Percentiles rank a stretch among this genome's conserved stretches.
Conservation (phyloP, 441 rosid genomes). For the Erodium texanum region DNA sequence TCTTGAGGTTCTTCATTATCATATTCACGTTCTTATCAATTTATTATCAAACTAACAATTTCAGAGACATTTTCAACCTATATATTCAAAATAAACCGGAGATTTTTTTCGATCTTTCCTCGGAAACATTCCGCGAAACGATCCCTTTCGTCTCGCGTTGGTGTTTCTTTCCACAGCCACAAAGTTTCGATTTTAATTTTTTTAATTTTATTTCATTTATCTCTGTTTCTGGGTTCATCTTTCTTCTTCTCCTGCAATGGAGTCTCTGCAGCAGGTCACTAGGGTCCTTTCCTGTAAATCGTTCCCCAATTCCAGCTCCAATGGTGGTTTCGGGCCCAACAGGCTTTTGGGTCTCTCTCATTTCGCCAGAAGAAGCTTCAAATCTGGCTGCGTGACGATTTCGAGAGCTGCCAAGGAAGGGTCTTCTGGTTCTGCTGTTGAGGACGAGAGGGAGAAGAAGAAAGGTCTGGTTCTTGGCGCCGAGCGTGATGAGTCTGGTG, state of each 20-base stretch:
- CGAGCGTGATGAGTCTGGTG: constrained; percentile 54
- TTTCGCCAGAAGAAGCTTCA: constrained; percentile 18
- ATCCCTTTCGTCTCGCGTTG: constrained; percentile 1
- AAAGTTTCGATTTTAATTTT: neutral
- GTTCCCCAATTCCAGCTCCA: neutral
- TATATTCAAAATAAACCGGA: neutral
- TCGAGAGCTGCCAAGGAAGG: constrained; percentile 20
- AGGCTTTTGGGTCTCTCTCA: constrained; percentile 23
- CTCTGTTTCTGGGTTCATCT: neutral
- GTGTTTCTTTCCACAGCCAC: neutral
- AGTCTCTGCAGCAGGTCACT: constrained; percentile 28
- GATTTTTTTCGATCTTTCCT: neutral
- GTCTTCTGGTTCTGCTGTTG: constrained; percentile 18
- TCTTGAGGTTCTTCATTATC: no score
- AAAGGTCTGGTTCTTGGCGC: constrained; percentile 35
- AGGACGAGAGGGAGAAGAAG: constrained; percentile 18
- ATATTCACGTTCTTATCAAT: no score
- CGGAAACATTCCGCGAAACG: no score
- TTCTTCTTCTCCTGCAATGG: constrained; percentile 27
- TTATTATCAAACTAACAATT: no score
- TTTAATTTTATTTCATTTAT: neutral
- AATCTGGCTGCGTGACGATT: constrained; percentile 24
- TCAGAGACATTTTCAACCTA: no score
- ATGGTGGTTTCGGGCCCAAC: constrained; percentile 9
- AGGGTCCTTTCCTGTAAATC: constrained; percentile 19